phyloP scores from a whole-genome alignment of 169 alveolate genomes.

The Eimeria brunetti region DNA sequence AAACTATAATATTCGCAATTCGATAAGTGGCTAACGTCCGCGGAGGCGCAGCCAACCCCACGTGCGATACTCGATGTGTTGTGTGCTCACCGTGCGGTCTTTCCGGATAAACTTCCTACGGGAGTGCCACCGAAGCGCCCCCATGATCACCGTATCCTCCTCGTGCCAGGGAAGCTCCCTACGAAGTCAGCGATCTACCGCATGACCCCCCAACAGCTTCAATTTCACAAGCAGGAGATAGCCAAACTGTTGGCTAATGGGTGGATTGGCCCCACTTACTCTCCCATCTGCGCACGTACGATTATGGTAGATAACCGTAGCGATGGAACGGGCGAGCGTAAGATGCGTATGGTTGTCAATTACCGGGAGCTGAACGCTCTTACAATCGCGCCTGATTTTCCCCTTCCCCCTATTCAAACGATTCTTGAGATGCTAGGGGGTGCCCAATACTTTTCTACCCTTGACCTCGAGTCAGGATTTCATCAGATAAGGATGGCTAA shows the following conservation, averaged over 20 bases:
- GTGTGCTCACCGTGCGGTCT: not conserved
- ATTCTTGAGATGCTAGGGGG: not conserved
- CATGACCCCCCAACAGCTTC: not conserved
- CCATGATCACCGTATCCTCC: not conserved
- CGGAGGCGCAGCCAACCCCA: not conserved
- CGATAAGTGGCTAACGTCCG: not conserved
- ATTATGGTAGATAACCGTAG: not conserved
- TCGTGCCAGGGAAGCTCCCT: conserved; percentile 24
- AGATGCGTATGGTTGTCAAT: not conserved
- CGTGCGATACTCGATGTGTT: not conserved
- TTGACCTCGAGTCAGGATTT: not conserved
- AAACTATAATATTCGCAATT: not conserved
- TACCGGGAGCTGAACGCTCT: not conserved
- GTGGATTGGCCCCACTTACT: not conserved
- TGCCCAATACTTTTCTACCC: not conserved
- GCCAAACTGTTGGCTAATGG: not conserved
- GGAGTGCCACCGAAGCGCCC: conserved; percentile 35
- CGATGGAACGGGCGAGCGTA: not conserved
- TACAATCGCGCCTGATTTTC: not conserved
- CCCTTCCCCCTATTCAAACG: not conserved
- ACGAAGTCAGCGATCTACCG: not conserved
- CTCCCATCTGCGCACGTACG: not conserved
- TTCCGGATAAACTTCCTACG: not conserved
- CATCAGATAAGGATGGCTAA: no score
- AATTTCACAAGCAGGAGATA: not conserved